Conservation (phyloP, 2,329 filamentous ascomycete genomes). For the Penicillium sp. region DNA sequence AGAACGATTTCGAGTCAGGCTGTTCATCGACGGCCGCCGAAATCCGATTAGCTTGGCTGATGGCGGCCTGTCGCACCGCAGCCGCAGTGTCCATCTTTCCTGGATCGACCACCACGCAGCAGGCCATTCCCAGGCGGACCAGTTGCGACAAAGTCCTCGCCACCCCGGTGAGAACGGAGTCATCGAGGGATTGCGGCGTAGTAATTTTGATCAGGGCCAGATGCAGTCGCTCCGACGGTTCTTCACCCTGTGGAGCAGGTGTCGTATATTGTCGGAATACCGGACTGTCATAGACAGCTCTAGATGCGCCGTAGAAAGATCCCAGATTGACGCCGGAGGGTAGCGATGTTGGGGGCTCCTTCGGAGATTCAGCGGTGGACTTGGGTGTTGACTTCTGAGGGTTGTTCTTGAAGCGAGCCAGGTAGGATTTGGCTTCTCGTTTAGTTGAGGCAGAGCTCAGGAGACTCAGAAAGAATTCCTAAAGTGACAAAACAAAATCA, state of each 20-base stretch:
- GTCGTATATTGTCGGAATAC: constrained; percentile 57
- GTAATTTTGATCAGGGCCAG: constrained; percentile 84
- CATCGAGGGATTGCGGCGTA: constrained; percentile 66
- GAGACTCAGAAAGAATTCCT: constrained; percentile 84
- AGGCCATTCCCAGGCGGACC: constrained; percentile 73
- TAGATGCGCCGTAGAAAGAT: constrained; percentile 57
- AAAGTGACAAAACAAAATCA: no score
- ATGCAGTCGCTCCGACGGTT: constrained; percentile 57
- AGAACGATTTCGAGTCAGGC: constrained; percentile 64
- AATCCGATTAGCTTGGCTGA: constrained; percentile 68
- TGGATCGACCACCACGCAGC: constrained; percentile 75
- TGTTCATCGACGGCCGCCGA: constrained; percentile 70
- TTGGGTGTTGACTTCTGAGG: constrained; percentile 35
- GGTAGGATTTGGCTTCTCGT: constrained; percentile 85
- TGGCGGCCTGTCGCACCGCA: constrained; percentile 47
- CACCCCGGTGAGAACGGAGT: constrained; percentile 68
- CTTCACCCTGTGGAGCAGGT: constrained; percentile 38
- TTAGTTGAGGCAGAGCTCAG: constrained; percentile 87
- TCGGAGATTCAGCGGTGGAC: constrained; percentile 28
- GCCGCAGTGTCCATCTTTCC: constrained; percentile 49
- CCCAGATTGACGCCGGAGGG: constrained; percentile 59
- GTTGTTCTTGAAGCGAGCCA: constrained; percentile 72
- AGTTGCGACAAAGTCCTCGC: constrained; percentile 82
- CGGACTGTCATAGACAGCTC: constrained; percentile 58
- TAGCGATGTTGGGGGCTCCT: constrained; percentile 15